These are phyloP conservation scores for Strobilomyces confusus DNA, from an alignment of 768 basidiomycete genomes.

Conservation along the genomic window DNA sequence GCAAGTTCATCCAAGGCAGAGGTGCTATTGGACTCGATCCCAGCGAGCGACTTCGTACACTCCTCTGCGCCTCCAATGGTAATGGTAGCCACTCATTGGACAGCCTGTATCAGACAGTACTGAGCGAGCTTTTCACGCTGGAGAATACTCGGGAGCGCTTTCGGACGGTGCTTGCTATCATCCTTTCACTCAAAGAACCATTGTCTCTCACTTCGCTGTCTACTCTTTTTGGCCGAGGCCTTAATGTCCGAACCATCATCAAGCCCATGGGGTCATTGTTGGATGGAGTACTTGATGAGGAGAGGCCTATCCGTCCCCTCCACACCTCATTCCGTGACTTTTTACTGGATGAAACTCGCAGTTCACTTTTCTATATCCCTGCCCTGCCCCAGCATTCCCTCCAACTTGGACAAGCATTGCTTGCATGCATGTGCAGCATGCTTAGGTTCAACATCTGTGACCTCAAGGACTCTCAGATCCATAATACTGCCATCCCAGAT, in stretches of 20 bases:
- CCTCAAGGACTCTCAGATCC: background rate
- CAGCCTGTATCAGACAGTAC: background rate
- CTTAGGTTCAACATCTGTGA: slow-evolving; percentile 1
- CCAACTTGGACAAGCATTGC: background rate
- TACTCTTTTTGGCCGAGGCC: background rate
- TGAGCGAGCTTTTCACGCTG: background rate
- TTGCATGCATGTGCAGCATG: background rate
- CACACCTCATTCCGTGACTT: no score
- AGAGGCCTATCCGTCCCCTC: no score
- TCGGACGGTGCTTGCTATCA: background rate
- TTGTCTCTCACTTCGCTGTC: background rate
- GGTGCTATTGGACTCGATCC: no score
- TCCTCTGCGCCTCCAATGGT: no score
- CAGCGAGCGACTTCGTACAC: no score
- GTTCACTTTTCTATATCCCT: background rate
- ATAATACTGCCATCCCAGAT: no score
- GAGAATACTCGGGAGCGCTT: background rate
- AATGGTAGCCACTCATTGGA: background rate
- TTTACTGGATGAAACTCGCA: no score
- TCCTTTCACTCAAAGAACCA: background rate
- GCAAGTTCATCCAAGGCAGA: no score
- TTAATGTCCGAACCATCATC: background rate
- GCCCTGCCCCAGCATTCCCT: background rate
- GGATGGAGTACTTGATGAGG: no score
- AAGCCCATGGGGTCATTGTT: background rate